Evolutionary conservation across 2,329 filamentous ascomycete species (phyloP), one percentile per base, ranked within the genome.

Genomic region (Arthrobotrys pseudoclavata): DNA sequence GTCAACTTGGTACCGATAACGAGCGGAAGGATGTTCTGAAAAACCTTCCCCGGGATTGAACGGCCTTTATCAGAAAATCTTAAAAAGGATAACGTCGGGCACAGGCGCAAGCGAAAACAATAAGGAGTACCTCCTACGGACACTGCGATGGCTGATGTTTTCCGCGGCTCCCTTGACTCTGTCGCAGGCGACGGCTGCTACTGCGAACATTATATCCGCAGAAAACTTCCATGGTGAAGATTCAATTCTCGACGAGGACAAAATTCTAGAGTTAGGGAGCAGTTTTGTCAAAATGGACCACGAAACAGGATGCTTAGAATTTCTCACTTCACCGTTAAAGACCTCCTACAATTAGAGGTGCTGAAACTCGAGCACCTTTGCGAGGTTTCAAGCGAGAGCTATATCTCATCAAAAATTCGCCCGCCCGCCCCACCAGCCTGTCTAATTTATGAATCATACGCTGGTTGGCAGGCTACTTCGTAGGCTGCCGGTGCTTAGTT

Each of bases 311-410:
- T 42, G n/a, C 7, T 45, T 61, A 26, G 55, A 61, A 20, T 61
- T 61, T 61, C 55, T 26, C 55, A 61, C 10, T 61, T 42, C 26
- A 61, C 55, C 34, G 55, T 61, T 34, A 61, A 26, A 45, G 31
- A 40, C 37, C 45, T 61, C 40, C 7, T 42, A 42, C 40, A 42
- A n/a, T 18, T 42, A 42, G 40, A 18, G 22, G 18, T 4, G 3
- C 29, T 31, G 29, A 31, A n/a, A n/a, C n/a, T n/a, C n/a, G n/a
- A n/a, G n/a, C n/a, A n/a, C n/a, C n/a, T n/a, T n/a, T n/a, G n/a
- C n/a, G n/a, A n/a, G n/a, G n/a, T n/a, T n/a, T n/a, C n/a, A n/a
- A n/a, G n/a, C n/a, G n/a, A n/a, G n/a, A n/a, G n/a, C n/a, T n/a
- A n/a, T n/a, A n/a, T n/a, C n/a, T n/a, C n/a, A n/a, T n/a, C n/a